Evolutionary conservation across 768 basidiomycete species (phyloP), one percentile per base, ranked within the genome.

Genomic region (Auriscalpium microsporum): DNA sequence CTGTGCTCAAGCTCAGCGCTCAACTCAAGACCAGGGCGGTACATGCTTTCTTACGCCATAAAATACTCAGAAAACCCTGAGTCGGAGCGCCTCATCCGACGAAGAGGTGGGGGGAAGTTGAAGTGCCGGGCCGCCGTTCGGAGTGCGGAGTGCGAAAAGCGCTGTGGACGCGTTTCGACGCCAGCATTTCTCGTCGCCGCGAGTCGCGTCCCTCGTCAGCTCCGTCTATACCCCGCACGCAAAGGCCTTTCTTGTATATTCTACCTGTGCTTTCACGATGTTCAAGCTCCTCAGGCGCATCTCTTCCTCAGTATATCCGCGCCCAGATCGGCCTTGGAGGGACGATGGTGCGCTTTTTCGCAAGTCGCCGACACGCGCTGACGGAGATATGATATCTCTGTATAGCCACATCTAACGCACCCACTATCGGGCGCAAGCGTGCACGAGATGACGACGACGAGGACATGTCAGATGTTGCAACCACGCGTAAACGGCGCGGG

Each of bases 271-370:
- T 21, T 35, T 35, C 49, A 56, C 58, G 40, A 86, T 89, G 87
- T 87, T 87, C 70, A 77, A 78, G 59, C 74, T 89, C 60, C 70
- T 89, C 60, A 78, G 87, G 61, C 82, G 86, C 46, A 82, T 88
- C 57, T 88, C 87, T 0, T 75, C 78, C 63, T 82, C 82, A 13
- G 75, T 87, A 19, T 79, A 87, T 62, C 82, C 83, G 28, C 80
- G 86, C 52, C 78, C 82, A 23, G 87, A 88, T 68, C 75, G 84
- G 56, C 84, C 86, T 36, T 88, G 87, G 87, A 77, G 78, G 62
- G 86, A 89, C 54, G 86, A 90, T 66, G 82, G 86, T 74, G 33
- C 47, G 55, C 48, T 34, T 38, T 50, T 50, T 57, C 52, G 52
- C 50, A 46, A 47, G 53, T 46, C 48, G 52, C 35, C 34, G 37